Base-by-base conservation (phyloP, 495 filamentous ascomycete species). In the Podospora australis region DNA sequence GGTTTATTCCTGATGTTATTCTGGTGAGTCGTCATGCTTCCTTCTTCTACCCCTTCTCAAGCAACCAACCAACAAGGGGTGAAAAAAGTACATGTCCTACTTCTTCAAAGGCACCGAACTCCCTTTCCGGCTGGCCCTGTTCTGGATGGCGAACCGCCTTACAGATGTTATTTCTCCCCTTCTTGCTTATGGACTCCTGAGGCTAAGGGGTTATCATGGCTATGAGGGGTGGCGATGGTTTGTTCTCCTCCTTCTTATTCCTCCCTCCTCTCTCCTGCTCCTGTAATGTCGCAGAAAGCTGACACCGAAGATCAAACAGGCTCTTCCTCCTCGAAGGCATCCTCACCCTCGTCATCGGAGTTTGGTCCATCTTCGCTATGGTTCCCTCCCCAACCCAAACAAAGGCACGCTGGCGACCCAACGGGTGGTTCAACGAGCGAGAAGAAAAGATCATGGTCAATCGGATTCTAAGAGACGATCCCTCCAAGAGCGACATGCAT, bases 401-500 rank as follows among this genome's bases (percentile, higher is more conserved):
- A 0, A 69, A 69, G 22, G 69, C 64, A 21, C 73, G 71, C 71
- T 72, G 73, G 34, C 61, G 75, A 7, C 66, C 70, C 1, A 76
- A 76, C 35, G 77, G 78, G 0, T 85, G 79, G 78, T 83, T 80
- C 53, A 76, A 59, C 1, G 78, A 78, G 9, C 70, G 67, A 9
- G 80, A 82, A 50, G 78, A 75, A 24, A 49, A 54, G 1, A 83
- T 84, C 45, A 57, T 83, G 4, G 79, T 81, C 17, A 84, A 83
- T 51, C 70, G 79, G 0, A 64, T 84, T 6, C 62, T 83, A 4
- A 74, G 81, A 16, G 81, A 84, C 46, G 81, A 83, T 54, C 80
- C 80, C 4, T 72, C 71, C 39, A 85, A 84, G 57, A 77, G 75
- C 14, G 70, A 75, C 42, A 82, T 82, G 79, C 72, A 82, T 60